These are phyloP conservation scores for Cutaneotrichosporon cavernicola DNA, from an alignment of 1,284 basidiomycete genomes.

Conservation along the genomic window DNA sequence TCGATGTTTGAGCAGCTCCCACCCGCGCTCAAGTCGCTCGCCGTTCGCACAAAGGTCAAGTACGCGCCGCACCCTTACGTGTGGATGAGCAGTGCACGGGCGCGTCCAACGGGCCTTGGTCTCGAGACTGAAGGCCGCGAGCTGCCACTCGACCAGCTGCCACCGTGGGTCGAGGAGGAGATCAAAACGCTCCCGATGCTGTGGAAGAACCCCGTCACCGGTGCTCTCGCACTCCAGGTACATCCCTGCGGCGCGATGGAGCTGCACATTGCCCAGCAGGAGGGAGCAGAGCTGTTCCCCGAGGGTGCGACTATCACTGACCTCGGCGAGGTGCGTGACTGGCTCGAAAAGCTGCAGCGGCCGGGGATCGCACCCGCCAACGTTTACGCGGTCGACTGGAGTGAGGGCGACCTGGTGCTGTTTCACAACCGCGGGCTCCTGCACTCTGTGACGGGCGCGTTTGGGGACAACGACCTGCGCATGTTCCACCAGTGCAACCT, in stretches of 20 bases:
- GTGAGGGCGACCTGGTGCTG: constrained; percentile 65
- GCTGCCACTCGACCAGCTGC: constrained; percentile 64
- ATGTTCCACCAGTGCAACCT: constrained; percentile 81
- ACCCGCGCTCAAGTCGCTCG: constrained; percentile 71
- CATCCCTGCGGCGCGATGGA: constrained; percentile 65
- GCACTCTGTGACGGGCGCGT: constrained; percentile 74
- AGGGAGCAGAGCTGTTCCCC: constrained; percentile 62
- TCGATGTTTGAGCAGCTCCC: constrained; percentile 83
- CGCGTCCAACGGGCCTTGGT: constrained; percentile 71
- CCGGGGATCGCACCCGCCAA: constrained; percentile 63
- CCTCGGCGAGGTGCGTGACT: constrained; percentile 66
- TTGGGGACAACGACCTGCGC: constrained; percentile 66
- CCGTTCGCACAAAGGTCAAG: constrained; percentile 68
- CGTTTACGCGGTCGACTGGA: constrained; percentile 60
- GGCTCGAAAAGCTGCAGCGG: constrained; percentile 74
- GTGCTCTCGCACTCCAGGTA: constrained; percentile 71
- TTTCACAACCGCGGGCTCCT: constrained; percentile 73
- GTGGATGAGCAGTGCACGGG: constrained; percentile 76
- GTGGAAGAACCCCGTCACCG: constrained; percentile 82
- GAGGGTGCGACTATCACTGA: constrained; percentile 71
- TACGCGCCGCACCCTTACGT: constrained; percentile 78
- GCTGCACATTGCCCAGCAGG: constrained; percentile 64
- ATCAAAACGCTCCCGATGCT: constrained; percentile 68
- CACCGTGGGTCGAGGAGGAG: constrained; percentile 69
- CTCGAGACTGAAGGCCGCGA: constrained; percentile 74